Conservation (phyloP, 2,329 filamentous ascomycete genomes). For the Colletotrichum nymphaeae region DNA sequence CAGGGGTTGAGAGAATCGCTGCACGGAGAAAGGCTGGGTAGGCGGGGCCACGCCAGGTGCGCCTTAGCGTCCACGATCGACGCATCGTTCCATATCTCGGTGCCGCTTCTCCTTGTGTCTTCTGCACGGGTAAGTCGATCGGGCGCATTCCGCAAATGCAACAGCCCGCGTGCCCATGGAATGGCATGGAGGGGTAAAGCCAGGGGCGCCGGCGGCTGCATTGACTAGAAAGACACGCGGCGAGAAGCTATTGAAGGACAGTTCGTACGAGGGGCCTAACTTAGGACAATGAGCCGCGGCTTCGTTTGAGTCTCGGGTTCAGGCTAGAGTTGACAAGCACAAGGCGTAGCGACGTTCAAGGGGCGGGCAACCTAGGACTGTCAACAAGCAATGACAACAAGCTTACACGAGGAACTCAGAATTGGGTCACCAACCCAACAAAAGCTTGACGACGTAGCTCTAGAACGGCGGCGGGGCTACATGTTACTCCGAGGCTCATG, state of each 20-base stretch:
- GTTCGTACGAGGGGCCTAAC: background rate
- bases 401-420: background rate
- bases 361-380: constrained; percentile 2
- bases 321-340: background rate
- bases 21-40: constrained; percentile 26
- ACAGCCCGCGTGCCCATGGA: constrained; percentile 14
- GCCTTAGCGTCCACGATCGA: constrained; percentile 31
- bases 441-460: constrained; percentile 25
- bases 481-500: constrained; percentile 19
- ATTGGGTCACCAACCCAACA: constrained; percentile 7
- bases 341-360: background rate
- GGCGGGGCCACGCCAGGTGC: constrained; percentile 23
- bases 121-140: constrained; percentile 10
- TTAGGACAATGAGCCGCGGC: background rate
- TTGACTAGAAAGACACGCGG: constrained; percentile 7
- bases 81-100: constrained; percentile 16
- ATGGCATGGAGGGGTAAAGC: background rate
- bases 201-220: constrained; percentile 1
- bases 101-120: background rate
- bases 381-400: constrained; percentile 1
- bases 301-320: background rate
- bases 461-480: constrained; percentile 11
- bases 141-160: constrained; percentile 2
- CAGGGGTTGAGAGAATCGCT: constrained; percentile 28
- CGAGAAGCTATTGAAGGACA: constrained; percentile 2